A percentile compares a stretch with the other conserved stretches of the same genome.
Evolutionary conservation across 169 alveolate species (phyloP).

Genomic region (Cryptosporidium ubiquitum): DNA sequence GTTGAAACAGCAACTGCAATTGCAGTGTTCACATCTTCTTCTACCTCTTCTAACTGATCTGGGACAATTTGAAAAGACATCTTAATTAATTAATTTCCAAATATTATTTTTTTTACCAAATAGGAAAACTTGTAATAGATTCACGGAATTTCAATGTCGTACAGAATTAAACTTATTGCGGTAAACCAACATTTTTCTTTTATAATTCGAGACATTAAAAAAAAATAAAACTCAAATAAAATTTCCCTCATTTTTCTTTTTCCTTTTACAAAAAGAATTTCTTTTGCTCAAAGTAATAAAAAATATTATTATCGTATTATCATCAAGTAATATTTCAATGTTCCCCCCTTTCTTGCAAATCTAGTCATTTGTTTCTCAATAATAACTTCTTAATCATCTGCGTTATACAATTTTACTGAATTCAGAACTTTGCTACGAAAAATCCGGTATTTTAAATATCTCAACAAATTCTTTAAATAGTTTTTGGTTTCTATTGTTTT

Average conservation of each 20-base stretch:
- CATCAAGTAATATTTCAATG: neutral
- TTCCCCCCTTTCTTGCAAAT: neutral
- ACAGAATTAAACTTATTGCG: neutral
- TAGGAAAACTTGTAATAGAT: neutral
- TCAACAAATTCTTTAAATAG: no score
- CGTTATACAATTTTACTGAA: neutral
- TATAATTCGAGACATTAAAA: neutral
- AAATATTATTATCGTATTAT: no score
- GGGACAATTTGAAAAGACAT: conserved; percentile 63
- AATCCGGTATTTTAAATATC: no score
- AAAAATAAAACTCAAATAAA: neutral
- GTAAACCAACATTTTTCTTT: conserved; percentile 1
- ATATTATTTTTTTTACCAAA: neutral
- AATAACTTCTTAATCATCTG: no score
- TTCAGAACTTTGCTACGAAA: neutral
- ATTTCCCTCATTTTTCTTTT: neutral
- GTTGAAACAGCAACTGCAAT: conserved; percentile 70
- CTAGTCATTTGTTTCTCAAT: no score
- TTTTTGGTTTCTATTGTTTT: neutral
- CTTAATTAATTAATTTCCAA: neutral
- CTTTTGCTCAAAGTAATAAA: neutral
- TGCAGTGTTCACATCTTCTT: conserved; percentile 61
- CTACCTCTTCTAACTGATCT: conserved; percentile 67
- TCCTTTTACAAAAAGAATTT: neutral
- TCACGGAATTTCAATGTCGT: neutral